Base-by-base conservation (phyloP, 352 stramenopile genomes). In the Discostella stelligera region DNA sequence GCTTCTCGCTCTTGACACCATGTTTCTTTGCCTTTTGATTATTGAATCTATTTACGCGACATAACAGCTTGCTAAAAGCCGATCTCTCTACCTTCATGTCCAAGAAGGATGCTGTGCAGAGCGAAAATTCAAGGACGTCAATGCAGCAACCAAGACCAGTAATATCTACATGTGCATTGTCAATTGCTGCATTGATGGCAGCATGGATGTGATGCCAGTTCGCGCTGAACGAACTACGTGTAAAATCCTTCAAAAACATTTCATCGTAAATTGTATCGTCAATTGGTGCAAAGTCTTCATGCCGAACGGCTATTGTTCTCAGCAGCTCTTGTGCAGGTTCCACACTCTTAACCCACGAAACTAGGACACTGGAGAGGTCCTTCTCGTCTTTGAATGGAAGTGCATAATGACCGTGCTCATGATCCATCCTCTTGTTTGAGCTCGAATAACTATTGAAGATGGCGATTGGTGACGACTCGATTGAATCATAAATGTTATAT, bases 401-500 rank as follows among this genome's bases (percentile, higher is more conserved):
- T 30, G 62, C 74, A 41, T 37, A 56, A 44, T 63, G 41, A 10
- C 25, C 62, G 6, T 76, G 30, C 8, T 80, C 70, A 18, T 21
- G 50, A 14, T 49, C 64, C 32, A 48, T 74, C 13, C 18, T 72
- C 27, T 80, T 72, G 37, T 1, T 14, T 14, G 2, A 13, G 11
- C 7, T 14, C 7, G 37, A 44, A 44, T 14, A 44, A 0, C 86
- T 93, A 0, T 87, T 94, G 66, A 94, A 93, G 23, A 98, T 94
- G 27, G 95, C 89, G 84, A 99, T 98, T 6, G 96, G 95, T 49
- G 94, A 88, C 25, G 86, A 83, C 16, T 94, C 89, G 68, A 99
- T 98, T 61, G 95, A 95, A 59, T 98, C 96, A 89, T 98, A 99
- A 56, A 98, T 97, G 14, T 92, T 85, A 60, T 95, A 93, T 16